Base-by-base conservation (phyloP, 176 grass and related monocot species). In the Musa schizocarpa region DNA sequence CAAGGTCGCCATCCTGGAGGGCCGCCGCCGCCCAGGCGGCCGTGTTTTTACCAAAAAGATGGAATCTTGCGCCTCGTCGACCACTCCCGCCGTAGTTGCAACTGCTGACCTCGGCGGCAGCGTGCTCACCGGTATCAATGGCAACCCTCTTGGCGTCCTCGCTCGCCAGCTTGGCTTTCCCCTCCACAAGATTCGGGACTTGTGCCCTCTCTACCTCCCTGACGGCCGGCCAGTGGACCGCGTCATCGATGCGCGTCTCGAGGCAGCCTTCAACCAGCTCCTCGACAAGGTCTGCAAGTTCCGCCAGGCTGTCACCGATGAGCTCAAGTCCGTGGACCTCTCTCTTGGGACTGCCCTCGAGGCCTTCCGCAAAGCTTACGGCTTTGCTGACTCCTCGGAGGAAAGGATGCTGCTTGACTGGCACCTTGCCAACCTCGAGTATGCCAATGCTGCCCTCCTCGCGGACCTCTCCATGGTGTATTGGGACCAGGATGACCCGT, bases 401-500 rank as follows among this genome's bases (percentile, higher is more conserved):
- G 95, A 98, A 73, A 76, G 88, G 50, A 98, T 98, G 90, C 90
- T 98, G 79, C 90, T 98, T 63, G 86, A 98, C 49, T 98, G 95
- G 95, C 90, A 98, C 78, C 84, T 98, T 22, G 95, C 95, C 2
- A 98, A 94, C 78, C 84, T 98, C 24, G 95, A 94, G 78, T 98
- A 98, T 82, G 95, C 95, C 21, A 98, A 98, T 84, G 95, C 95
- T 17, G 84, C 95, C 19, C 80, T 73, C 66, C 90, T 98, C 58
- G 83, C 86, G 51, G 86, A 98, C 75, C 90, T 94, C 67, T 98
- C 90, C 17, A 98, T 94, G 95, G 90, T 79, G 64, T 93, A 91
- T 53, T 98, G 95, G 95, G 95, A 98, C 61, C 95, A 98, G 84
- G 95, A 98, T 76, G 95, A 98, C 73, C 95, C 95, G 1, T 98